Conservation (phyloP, 495 filamentous ascomycete genomes). For the Neurospora sp. region DNA sequence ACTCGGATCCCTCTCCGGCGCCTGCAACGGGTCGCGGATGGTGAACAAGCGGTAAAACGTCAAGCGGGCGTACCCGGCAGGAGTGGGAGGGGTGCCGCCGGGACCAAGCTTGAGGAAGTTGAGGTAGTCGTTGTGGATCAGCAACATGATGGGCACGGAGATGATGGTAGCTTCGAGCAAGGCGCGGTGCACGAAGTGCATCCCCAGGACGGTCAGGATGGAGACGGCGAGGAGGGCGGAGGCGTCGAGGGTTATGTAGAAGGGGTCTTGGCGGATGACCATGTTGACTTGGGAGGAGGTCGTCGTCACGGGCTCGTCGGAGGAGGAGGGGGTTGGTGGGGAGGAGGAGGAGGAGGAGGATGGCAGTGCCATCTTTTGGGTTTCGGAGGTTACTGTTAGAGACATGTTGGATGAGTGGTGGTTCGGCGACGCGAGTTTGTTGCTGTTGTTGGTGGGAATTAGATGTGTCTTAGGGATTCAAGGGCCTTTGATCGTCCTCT, state of each 20-base stretch:
- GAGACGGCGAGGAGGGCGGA: conserved; percentile 32
- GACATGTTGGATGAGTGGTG: conserved; percentile 11
- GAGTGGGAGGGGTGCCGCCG: conserved; percentile 68
- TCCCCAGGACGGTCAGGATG: conserved; percentile 34
- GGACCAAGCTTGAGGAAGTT: conserved; percentile 70
- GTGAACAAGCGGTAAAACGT: conserved; percentile 49
- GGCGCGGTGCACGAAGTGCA: conserved; percentile 36
- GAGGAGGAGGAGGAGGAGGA: neutral
- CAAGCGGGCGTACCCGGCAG: conserved; percentile 62
- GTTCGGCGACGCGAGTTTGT: neutral
- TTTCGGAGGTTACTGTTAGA: conserved; percentile 17
- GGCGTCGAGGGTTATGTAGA: conserved; percentile 39
- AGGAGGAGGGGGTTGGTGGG: neutral
- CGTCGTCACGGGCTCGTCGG: conserved; percentile 3
- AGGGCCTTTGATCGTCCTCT: neutral
- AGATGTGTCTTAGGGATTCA: neutral
- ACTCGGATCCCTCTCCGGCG: conserved; percentile 26
- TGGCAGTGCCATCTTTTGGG: conserved; percentile 6
- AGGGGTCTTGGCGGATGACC: conserved; percentile 39
- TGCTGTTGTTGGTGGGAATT: neutral
- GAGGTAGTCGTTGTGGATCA: conserved; percentile 63
- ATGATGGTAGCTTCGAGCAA: conserved; percentile 39
- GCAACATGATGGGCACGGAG: conserved; percentile 40
- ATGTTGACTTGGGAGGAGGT: conserved; percentile 22
- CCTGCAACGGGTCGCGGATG: conserved; percentile 46